Evolutionary conservation across 2,329 filamentous ascomycete species (phyloP), one percentile per base, ranked within the genome.

Genomic region (Claviceps cyperi): DNA sequence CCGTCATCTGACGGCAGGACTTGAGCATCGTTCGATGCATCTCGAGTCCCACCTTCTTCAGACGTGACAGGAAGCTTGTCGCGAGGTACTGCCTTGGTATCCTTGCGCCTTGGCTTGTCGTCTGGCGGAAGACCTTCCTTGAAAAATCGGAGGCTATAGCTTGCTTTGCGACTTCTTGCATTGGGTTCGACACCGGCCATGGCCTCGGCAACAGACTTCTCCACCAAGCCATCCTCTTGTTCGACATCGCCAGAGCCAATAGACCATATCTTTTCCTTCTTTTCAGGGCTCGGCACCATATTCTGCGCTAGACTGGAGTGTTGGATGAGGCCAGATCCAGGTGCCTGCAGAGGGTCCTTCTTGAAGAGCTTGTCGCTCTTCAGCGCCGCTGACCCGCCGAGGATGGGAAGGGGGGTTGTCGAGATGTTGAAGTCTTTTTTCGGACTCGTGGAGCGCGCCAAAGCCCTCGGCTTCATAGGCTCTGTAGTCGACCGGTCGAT

Each of bases 111-210:
- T 41, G 64, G 60, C 58, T 75, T 76, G 43, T 82, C 77, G 49
- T 80, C 75, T 3, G 63, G 60, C n/a, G 78, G 77, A 17, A 82
- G 65, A 36, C 78, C 80, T 62, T 83, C 79, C 53, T 78, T 80
- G 68, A 84, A 84, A 58, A 83, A 80, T 2, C 80, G 72, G 51
- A 84, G 66, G 55, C 78, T 81, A 62, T 83, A 80, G 57, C 79
- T 83, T 39, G 80, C 76, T 63, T 83, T 84, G 56, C 80, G 76
- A 58, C 80, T 86, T 49, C 80, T 76, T 44, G 76, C 75, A 59
- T 77, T 81, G 57, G 71, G 77, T 57, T 82, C 79, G n/a, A 75
- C 67, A 2, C 78, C 78, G 17, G 76, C 72, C 59, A 82, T 69
- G 28, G 76, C 76, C 54, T 81, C 77, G 5, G 76, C 71, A 47